Conservation (phyloP, 2,329 filamentous ascomycete species). For the Trichoderma pleuroti region DNA sequence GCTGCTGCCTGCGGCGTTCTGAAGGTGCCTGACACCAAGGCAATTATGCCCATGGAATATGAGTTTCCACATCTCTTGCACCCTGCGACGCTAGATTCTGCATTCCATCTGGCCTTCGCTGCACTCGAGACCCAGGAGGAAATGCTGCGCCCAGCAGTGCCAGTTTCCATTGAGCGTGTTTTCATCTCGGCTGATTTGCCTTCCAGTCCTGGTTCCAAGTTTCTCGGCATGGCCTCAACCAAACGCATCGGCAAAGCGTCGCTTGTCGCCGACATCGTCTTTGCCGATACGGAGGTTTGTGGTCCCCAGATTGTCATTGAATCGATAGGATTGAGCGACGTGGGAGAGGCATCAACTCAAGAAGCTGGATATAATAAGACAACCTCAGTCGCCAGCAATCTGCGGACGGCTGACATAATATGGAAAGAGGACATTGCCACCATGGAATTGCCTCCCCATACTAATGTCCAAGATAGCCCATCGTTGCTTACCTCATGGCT, state of each 20-base stretch:
- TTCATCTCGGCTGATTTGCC: background rate
- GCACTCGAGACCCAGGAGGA: background rate
- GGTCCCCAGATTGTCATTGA: background rate
- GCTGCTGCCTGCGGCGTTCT: background rate
- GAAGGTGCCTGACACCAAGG: background rate
- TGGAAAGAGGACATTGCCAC: background rate
- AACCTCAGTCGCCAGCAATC: background rate
- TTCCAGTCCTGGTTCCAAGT: background rate
- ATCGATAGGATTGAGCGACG: background rate
- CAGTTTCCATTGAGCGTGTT: background rate
- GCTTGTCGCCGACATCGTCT: background rate
- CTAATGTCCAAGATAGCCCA: background rate
- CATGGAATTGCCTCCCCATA: background rate
- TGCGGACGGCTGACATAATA: background rate
- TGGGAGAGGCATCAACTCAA: background rate
- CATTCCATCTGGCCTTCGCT: background rate
- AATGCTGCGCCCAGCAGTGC: background rate
- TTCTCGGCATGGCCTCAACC: background rate
- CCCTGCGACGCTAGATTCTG: background rate
- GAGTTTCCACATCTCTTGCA: background rate
- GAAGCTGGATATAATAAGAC: background rate
- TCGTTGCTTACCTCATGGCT: background rate
- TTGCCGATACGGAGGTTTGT: background rate
- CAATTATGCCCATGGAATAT: background rate
- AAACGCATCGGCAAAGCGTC: background rate